These are phyloP conservation scores for Phytophthora hibernalis DNA, from an alignment of 352 stramenopile species.

Conservation along the genomic window DNA sequence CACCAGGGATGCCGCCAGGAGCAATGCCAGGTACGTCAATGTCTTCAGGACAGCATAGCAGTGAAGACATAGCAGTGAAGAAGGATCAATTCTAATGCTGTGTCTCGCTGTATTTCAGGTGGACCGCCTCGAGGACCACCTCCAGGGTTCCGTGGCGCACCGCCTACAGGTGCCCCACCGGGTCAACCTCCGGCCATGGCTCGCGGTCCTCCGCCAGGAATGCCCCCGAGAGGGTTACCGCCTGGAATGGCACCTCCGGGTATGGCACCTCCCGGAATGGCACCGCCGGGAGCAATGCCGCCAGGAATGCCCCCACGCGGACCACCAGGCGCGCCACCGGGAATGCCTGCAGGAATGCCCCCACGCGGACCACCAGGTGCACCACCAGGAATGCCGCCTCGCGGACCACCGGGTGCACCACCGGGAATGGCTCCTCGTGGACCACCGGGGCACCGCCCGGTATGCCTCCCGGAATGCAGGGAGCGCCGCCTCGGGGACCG, in stretches of 20 bases:
- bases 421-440: slow-evolving; percentile 32
- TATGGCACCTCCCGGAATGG: slow-evolving; percentile 6
- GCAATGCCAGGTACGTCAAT: slow-evolving; percentile 20
- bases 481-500: slow-evolving; percentile 16
- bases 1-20: slow-evolving; percentile 16
- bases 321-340: slow-evolving; percentile 15
- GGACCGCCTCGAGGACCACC: slow-evolving; percentile 24
- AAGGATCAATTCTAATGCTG: not conserved
- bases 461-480: slow-evolving; percentile 27
- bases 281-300: slow-evolving; percentile 27
- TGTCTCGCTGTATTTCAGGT: slow-evolving; percentile 15
- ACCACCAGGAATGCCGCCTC: slow-evolving; percentile 22
- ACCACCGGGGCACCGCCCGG: slow-evolving; percentile 27
- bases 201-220: slow-evolving; percentile 27
- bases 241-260: slow-evolving; percentile 30
- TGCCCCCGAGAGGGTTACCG: slow-evolving; percentile 23
- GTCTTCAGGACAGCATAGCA: too few species aligned
- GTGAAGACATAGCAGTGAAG: too few species aligned
- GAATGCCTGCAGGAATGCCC: slow-evolving; percentile 21
- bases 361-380: slow-evolving; percentile 30
- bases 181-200: slow-evolving; percentile 29
- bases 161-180: slow-evolving; percentile 1
- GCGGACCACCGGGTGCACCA: slow-evolving; percentile 26
- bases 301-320: slow-evolving; percentile 21
- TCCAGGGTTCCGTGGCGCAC: slow-evolving; percentile 17